These are phyloP conservation scores for Hsuehochloa calcarea DNA, from an alignment of 176 grass and related monocot species.

Conservation along the genomic window DNA sequence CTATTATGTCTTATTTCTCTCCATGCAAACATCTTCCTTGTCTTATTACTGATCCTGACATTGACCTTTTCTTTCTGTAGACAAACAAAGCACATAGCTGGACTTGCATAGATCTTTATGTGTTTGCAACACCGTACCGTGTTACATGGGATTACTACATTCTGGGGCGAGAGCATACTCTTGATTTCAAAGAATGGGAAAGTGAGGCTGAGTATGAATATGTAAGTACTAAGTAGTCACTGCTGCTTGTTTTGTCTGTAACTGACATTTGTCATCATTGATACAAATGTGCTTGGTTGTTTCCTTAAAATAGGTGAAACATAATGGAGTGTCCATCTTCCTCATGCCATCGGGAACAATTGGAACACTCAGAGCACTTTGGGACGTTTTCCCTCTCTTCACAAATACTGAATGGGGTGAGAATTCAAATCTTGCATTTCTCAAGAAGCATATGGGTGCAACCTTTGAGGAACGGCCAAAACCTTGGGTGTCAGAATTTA, in stretches of 20 bases:
- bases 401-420: conserved; percentile 90
- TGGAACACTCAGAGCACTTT: conserved; percentile 90
- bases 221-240: conserved; percentile 48
- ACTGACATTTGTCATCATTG: conserved; percentile 3
- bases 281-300: conserved; percentile 7
- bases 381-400: conserved; percentile 93
- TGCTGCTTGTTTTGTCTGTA: conserved; percentile 8
- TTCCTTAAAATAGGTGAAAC: conserved; percentile 69
- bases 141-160: conserved; percentile 98
- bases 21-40: background rate
- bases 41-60: background rate
- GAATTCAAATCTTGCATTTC: conserved; percentile 77
- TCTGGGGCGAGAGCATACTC: conserved; percentile 80
- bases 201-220: conserved; percentile 88
- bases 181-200: conserved; percentile 91
- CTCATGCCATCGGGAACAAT: conserved; percentile 97
- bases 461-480: conserved; percentile 81
- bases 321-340: conserved; percentile 90
- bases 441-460: conserved; percentile 94
- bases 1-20: background rate
- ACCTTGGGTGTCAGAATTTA: conserved; percentile 89
- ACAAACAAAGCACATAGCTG: conserved; percentile 80
- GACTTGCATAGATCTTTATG: conserved; percentile 95
- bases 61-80: conserved; percentile 33
- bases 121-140: conserved; percentile 93